phyloP scores from a whole-genome alignment of 352 stramenopile genomes.

The Globisporangium recalcitrans region DNA sequence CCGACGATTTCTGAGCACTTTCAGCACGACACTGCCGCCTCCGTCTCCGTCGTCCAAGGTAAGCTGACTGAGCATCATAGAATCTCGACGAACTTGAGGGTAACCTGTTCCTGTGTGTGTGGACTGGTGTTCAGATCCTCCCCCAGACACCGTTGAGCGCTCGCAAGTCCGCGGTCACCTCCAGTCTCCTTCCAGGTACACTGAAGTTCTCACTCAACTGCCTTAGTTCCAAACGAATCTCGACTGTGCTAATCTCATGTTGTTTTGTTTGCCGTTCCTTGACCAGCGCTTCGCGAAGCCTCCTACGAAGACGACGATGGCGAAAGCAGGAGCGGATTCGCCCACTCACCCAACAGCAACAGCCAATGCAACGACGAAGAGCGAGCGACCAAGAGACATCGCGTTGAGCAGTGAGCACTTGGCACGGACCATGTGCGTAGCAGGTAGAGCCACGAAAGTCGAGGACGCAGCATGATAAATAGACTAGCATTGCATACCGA shows the following conservation, averaged over 20 bases:
- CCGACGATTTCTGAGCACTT: conserved; percentile 51
- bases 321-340: background rate
- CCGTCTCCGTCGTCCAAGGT: conserved; percentile 75
- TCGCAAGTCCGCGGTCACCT: conserved; percentile 3
- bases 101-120: background rate
- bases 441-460: background rate
- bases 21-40: conserved; percentile 54
- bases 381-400: conserved; percentile 2
- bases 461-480: no score
- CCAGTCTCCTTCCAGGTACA: conserved; percentile 5
- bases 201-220: background rate
- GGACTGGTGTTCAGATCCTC: background rate
- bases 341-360: background rate
- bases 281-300: conserved; percentile 1
- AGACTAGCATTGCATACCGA: no score
- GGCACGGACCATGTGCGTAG: background rate
- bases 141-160: background rate
- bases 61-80: background rate
- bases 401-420: background rate
- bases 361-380: background rate
- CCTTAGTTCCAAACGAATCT: background rate
- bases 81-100: background rate
- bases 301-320: background rate
- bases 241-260: background rate
- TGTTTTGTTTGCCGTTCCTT: background rate